These are phyloP conservation scores for Blastosporella zonata DNA, from an alignment of 1,284 basidiomycete genomes.

Conservation along the genomic window DNA sequence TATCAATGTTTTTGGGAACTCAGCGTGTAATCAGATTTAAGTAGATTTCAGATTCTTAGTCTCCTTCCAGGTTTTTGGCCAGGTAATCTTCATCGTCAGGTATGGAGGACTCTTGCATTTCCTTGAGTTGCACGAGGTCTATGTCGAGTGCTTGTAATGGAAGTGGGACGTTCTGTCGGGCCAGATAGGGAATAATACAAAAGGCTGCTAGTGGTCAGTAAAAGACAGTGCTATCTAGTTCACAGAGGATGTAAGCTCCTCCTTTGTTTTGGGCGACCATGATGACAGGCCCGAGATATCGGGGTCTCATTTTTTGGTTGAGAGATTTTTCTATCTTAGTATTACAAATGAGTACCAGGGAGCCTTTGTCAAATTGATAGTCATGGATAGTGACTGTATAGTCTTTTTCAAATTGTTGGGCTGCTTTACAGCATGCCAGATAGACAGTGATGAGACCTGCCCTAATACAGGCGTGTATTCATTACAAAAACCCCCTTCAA, in stretches of 20 bases:
- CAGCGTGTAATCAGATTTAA: no score
- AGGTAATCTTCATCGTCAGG: no score
- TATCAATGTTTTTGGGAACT: no score
- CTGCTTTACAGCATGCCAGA: not conserved
- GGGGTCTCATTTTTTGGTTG: constrained; percentile 5
- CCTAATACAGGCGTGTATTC: no score
- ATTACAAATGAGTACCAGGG: constrained; percentile 32
- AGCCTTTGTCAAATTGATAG: constrained; percentile 26
- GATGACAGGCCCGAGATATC: constrained; percentile 11
- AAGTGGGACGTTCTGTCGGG: not conserved
- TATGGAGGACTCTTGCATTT: no score
- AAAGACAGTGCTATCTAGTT: constrained; percentile 1
- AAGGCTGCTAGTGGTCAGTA: not conserved
- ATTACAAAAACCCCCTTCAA: no score
- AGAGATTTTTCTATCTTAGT: constrained; percentile 17
- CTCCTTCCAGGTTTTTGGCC: no score
- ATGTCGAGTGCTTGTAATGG: no score
- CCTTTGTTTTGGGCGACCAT: not conserved
- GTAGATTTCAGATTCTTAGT: no score
- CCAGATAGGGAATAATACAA: not conserved
- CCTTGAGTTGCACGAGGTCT: no score
- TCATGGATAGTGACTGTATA: constrained; percentile 26
- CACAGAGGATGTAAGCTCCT: not conserved
- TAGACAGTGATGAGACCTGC: no score
- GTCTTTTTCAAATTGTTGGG: constrained; percentile 1